A percentile compares a stretch with the other conserved stretches of the same genome.
Conservation (phyloP, 202 grass and related monocot species). For the Panicum hallii region DNA sequence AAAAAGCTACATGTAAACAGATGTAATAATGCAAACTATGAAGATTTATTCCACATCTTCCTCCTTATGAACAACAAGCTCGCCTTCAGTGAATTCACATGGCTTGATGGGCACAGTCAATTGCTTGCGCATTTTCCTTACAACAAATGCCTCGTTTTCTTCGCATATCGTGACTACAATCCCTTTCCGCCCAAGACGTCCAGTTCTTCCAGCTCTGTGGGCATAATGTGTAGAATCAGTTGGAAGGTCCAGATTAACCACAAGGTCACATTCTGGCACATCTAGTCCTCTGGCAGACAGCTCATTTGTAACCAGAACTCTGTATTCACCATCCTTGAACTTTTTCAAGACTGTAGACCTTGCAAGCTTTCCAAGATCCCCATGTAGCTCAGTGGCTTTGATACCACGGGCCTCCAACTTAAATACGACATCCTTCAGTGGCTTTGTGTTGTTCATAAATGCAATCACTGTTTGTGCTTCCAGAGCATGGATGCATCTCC, state of each 20-base stretch:
- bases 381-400: slow-evolving; percentile 78
- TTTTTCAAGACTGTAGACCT: slow-evolving; percentile 87
- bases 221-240: slow-evolving; percentile 92
- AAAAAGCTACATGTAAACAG: slow-evolving; percentile 14
- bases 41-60: slow-evolving; percentile 67
- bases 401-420: slow-evolving; percentile 94
- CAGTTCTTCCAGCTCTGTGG: slow-evolving; percentile 88
- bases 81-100: slow-evolving; percentile 88
- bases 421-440: slow-evolving; percentile 95
- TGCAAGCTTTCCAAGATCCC: slow-evolving; percentile 87
- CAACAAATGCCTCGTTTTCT: slow-evolving; percentile 88
- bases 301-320: slow-evolving; percentile 93
- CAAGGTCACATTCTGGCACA: slow-evolving; percentile 95
- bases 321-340: slow-evolving; percentile 81
- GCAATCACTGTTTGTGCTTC: slow-evolving; percentile 77
- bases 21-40: neutral
- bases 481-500: slow-evolving; percentile 86
- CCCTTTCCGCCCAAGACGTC: slow-evolving; percentile 83
- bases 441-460: slow-evolving; percentile 95
- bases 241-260: slow-evolving; percentile 94
- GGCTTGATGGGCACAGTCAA: slow-evolving; percentile 72
- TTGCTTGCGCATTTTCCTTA: slow-evolving; percentile 85
- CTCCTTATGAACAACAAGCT: slow-evolving; percentile 73
- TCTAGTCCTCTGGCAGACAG: slow-evolving; percentile 87
- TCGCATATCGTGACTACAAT: slow-evolving; percentile 85